phyloP scores from a whole-genome alignment of 768 basidiomycete species.

The Gyrodon lividus region DNA sequence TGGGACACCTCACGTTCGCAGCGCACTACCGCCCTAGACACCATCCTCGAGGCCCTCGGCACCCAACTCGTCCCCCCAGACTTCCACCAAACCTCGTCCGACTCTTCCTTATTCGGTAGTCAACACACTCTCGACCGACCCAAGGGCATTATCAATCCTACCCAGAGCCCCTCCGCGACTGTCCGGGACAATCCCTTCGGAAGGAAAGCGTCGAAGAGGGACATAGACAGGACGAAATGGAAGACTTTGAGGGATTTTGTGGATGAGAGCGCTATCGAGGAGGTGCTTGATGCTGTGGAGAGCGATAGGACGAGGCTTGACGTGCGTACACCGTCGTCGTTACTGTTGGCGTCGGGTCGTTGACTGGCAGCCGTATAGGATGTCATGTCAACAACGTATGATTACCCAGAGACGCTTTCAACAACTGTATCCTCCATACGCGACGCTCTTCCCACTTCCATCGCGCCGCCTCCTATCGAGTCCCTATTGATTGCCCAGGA shows the following conservation, averaged over 20 bases:
- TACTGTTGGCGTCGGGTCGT: too few species aligned
- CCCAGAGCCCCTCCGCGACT: constrained; percentile 31
- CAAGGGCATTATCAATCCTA: constrained; percentile 39
- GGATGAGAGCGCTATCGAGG: constrained; percentile 79
- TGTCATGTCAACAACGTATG: constrained; percentile 58
- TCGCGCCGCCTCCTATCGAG: constrained; percentile 42
- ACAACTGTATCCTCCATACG: constrained; percentile 57
- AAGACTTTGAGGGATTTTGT: constrained; percentile 86
- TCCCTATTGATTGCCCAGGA: constrained; percentile 50
- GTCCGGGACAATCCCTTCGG: constrained; percentile 25
- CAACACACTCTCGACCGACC: constrained; percentile 54
- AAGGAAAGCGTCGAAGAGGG: constrained; percentile 15
- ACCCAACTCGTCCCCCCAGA: constrained; percentile 73
- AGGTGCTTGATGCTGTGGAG: constrained; percentile 71
- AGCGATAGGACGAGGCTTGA: constrained; percentile 65
- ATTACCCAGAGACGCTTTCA: constrained; percentile 64
- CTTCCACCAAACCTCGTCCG: constrained; percentile 65
- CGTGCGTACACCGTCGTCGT: constrained; percentile 39
- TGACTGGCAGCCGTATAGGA: constrained; percentile 40
- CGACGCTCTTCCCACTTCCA: constrained; percentile 44
- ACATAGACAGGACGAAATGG: constrained; percentile 59
- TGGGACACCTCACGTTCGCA: constrained; percentile 69
- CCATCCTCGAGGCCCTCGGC: constrained; percentile 69
- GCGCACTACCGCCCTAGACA: constrained; percentile 62
- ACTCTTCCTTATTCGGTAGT: constrained; percentile 78